Percentiles rank a stretch among this genome's conserved stretches.
phyloP scores from a whole-genome alignment of 305 asterid species.

The Ilex paraguariensis region DNA sequence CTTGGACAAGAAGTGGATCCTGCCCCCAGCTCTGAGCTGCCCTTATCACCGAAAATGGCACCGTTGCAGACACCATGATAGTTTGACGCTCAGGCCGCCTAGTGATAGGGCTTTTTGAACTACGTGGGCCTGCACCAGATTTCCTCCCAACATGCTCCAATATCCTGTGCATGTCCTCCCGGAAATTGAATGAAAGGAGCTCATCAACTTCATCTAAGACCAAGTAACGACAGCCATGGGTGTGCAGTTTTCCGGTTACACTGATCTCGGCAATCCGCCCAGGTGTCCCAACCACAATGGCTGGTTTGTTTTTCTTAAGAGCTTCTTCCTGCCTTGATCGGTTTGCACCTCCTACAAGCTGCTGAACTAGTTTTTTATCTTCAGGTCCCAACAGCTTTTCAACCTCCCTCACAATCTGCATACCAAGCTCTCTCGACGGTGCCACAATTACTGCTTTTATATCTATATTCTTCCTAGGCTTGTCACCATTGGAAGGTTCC shows the following conservation, averaged over 20 bases:
- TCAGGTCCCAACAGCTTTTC: constrained; percentile 86
- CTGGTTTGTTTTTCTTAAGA: constrained; percentile 82
- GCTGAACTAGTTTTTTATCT: constrained; percentile 80
- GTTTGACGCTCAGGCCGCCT: constrained; percentile 51
- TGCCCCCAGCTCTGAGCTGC: constrained; percentile 92
- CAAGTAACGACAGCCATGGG: constrained; percentile 71
- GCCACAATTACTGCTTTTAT: constrained; percentile 87
- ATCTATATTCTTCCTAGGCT: constrained; percentile 33
- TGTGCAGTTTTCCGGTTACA: constrained; percentile 82
- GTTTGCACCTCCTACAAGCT: constrained; percentile 96
- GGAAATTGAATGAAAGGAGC: constrained; percentile 81
- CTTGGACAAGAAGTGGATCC: constrained; percentile 87
- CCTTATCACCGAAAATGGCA: constrained; percentile 83
- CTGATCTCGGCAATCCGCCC: constrained; percentile 96
- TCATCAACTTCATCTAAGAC: constrained; percentile 94
- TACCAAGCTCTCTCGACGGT: constrained; percentile 95
- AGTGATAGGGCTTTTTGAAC: constrained; percentile 19
- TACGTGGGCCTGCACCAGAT: constrained; percentile 44
- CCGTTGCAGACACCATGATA: constrained; percentile 95
- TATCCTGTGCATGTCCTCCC: constrained; percentile 91
- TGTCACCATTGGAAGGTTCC: constrained; percentile 19
- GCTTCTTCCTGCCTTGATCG: constrained; percentile 94
- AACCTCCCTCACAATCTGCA: constrained; percentile 96
- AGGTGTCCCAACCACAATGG: constrained; percentile 87
- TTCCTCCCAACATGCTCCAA: constrained; percentile 83